These are phyloP conservation scores for Mycena galopus DNA, from an alignment of 768 basidiomycete genomes.

Conservation along the genomic window DNA sequence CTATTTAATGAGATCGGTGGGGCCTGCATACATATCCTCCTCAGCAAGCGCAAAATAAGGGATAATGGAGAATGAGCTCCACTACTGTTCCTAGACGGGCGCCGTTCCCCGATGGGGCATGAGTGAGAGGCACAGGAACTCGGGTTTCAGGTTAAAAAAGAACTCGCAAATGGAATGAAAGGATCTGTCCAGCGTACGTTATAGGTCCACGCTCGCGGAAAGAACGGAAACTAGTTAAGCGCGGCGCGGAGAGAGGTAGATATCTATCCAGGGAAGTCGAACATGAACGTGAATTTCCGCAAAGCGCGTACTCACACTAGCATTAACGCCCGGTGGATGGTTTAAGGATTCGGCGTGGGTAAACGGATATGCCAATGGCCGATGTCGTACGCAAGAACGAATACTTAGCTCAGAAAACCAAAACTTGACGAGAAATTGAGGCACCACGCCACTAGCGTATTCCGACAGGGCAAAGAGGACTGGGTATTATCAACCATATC, in stretches of 20 bases:
- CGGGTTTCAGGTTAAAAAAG: not conserved
- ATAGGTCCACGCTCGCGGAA: not conserved
- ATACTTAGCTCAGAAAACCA: too few species aligned
- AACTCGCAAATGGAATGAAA: not conserved
- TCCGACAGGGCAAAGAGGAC: not conserved
- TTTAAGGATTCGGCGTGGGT: not conserved
- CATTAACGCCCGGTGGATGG: not conserved
- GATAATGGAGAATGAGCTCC: not conserved
- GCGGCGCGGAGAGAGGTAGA: not conserved
- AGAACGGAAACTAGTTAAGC: not conserved
- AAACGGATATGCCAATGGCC: not conserved
- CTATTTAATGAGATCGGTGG: not conserved
- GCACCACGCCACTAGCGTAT: not conserved
- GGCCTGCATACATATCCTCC: not conserved
- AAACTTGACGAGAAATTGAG: not conserved
- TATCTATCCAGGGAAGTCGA: not conserved
- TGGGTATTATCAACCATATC: not conserved
- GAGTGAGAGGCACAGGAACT: not conserved
- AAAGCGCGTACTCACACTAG: not conserved
- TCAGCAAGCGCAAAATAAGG: not conserved
- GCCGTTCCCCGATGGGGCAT: not conserved
- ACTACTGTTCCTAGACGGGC: not conserved
- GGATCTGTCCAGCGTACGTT: not conserved
- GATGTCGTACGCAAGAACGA: not conserved
- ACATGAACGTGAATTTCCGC: not conserved